These are phyloP conservation scores for Centaurea solstitialis DNA, from an alignment of 129 eudicot species.

Conservation along the genomic window DNA sequence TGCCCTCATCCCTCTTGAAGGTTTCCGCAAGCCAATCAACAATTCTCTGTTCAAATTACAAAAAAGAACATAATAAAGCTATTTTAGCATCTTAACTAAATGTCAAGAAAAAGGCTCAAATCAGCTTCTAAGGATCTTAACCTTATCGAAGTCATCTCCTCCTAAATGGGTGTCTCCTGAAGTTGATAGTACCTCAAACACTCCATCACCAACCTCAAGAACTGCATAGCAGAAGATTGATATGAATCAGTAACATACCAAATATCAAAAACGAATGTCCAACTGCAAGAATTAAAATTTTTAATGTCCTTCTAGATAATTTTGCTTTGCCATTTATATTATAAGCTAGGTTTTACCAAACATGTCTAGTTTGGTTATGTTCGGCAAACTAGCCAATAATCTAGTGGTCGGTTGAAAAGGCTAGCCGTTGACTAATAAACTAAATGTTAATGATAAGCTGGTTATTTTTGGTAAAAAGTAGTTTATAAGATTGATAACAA, in stretches of 20 bases:
- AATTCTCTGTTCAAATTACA: slow-evolving; percentile 52
- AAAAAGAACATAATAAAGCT: not conserved
- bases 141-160: slow-evolving; percentile 97
- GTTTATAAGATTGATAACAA: too few relatives aligned
- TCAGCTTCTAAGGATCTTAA: not conserved
- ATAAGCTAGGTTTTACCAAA: too few relatives aligned
- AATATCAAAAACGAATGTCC: too few relatives aligned
- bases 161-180: slow-evolving; percentile 94
- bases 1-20: slow-evolving; percentile 80
- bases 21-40: slow-evolving; percentile 84
- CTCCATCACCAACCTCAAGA: slow-evolving; percentile 96
- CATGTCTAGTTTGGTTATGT: too few relatives aligned
- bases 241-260: not conserved
- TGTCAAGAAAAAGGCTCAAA: not conserved
- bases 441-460: too few relatives aligned
- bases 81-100: not conserved
- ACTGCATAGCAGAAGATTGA: slow-evolving; percentile 36
- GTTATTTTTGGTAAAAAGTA: too few relatives aligned
- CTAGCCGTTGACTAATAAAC: too few relatives aligned
- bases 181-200: slow-evolving; percentile 83
- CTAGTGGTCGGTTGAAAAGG: too few relatives aligned
- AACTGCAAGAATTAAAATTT: too few relatives aligned
- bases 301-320: not conserved
- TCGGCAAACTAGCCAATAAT: too few relatives aligned
- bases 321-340: not conserved